phyloP scores from a whole-genome alignment of 352 stramenopile species.

The Thalassiosira oceanica region DNA sequence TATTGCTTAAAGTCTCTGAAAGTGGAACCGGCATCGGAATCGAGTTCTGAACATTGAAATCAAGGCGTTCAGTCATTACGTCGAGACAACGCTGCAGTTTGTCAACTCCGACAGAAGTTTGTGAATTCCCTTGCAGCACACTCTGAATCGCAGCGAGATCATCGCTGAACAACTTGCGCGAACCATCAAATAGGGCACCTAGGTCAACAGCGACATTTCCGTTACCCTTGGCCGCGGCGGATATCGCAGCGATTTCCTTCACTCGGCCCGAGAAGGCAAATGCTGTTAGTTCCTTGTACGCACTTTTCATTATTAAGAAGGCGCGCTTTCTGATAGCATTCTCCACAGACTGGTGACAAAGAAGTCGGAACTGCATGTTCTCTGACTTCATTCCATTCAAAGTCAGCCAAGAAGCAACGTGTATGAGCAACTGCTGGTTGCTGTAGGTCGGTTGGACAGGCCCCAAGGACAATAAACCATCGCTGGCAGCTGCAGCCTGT shows the following conservation, averaged over 20 bases:
- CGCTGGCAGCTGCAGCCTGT: slow-evolving; percentile 16
- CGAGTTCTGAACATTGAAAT: slow-evolving; percentile 87
- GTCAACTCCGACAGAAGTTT: slow-evolving; percentile 71
- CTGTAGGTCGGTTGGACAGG: slow-evolving; percentile 33
- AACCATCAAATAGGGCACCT: slow-evolving; percentile 64
- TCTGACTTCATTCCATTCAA: slow-evolving; percentile 99
- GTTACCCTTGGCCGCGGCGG: slow-evolving; percentile 52
- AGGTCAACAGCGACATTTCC: slow-evolving; percentile 67
- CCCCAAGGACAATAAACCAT: slow-evolving; percentile 49
- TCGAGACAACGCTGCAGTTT: slow-evolving; percentile 83
- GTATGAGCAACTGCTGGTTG: slow-evolving; percentile 77
- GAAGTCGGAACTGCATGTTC: slow-evolving; percentile 98
- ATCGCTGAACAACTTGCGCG: slow-evolving; percentile 73
- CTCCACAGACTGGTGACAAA: slow-evolving; percentile 92
- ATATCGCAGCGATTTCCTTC: slow-evolving; percentile 78
- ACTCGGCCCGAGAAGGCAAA: slow-evolving; percentile 77
- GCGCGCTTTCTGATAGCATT: slow-evolving; percentile 97
- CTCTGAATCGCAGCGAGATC: slow-evolving; percentile 78
- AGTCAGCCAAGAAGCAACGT: slow-evolving; percentile 97
- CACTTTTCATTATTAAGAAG: slow-evolving; percentile 85
- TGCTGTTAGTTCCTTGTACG: slow-evolving; percentile 81
- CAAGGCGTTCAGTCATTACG: slow-evolving; percentile 86
- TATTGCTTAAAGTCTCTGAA: slow-evolving; percentile 82
- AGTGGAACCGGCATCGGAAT: slow-evolving; percentile 81
- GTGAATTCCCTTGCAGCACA: slow-evolving; percentile 65